A percentile compares a stretch with the other conserved stretches of the same genome.
These are phyloP conservation scores for Gaeumannomyces tritici DNA, from an alignment of 2,329 filamentous ascomycete species.

Conservation along the genomic window DNA sequence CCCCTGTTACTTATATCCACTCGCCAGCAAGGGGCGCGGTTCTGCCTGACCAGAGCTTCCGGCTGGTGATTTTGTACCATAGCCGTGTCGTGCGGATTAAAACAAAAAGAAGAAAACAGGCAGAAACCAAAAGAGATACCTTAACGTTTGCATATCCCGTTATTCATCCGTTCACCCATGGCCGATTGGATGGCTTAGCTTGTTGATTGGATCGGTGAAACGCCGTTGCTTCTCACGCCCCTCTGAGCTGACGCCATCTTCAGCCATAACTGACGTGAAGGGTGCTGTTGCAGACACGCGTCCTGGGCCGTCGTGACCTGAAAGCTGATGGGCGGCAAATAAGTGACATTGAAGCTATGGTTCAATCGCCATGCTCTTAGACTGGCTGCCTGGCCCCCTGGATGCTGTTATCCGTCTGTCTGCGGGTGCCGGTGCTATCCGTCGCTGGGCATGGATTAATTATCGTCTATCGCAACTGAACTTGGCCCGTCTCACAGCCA, in stretches of 20 bases:
- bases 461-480: neutral
- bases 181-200: too few relatives aligned
- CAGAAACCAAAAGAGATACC: neutral
- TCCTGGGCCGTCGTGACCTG: neutral
- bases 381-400: too few relatives aligned
- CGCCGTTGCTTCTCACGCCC: neutral
- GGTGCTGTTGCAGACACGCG: neutral
- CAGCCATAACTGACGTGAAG: neutral
- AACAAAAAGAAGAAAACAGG: neutral
- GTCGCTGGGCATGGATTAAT: neutral
- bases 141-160: neutral
- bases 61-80: neutral
- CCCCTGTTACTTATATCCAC: neutral
- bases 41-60: neutral
- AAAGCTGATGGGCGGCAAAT: neutral
- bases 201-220: neutral
- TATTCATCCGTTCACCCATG: too few relatives aligned
- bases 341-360: too few relatives aligned
- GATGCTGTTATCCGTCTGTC: too few relatives aligned
- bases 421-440: too few relatives aligned
- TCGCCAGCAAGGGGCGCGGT: neutral
- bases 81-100: neutral
- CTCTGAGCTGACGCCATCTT: neutral
- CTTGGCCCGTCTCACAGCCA: neutral
- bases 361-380: too few relatives aligned